Percentiles rank a stretch among this genome's conserved stretches.
These are phyloP conservation scores for Beta vulgaris DNA, from an alignment of 148 eudicot species.

Conservation along the genomic window DNA sequence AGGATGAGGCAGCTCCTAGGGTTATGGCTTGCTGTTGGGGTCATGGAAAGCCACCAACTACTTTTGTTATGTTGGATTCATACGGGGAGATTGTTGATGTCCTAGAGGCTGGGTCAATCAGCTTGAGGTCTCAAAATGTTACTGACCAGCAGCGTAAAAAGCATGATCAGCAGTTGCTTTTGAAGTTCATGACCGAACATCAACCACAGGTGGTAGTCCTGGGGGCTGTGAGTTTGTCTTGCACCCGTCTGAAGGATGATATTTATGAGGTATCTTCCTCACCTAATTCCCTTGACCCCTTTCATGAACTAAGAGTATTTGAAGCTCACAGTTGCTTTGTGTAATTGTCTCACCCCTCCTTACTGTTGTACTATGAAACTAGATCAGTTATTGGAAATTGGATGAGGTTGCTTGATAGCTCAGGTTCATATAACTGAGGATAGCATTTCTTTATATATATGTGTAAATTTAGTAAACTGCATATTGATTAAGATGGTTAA, in stretches of 20 bases:
- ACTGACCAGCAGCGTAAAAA: constrained; percentile 87
- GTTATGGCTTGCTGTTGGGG: constrained; percentile 99
- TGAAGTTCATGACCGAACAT: constrained; percentile 88
- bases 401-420: neutral
- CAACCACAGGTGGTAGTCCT: constrained; percentile 93
- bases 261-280: constrained; percentile 70
- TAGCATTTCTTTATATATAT: neutral
- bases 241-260: constrained; percentile 83
- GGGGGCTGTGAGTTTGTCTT: constrained; percentile 86
- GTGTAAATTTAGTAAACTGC: neutral
- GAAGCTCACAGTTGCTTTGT: neutral
- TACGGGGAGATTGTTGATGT: constrained; percentile 90
- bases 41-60: constrained; percentile 81
- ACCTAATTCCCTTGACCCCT: neutral
- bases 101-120: constrained; percentile 72
- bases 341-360: too few species aligned
- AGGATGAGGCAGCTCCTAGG: constrained; percentile 89
- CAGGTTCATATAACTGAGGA: neutral
- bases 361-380: neutral
- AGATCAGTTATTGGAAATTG: neutral
- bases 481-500: neutral
- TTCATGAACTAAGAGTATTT: too few species aligned
- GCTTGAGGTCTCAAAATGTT: constrained; percentile 60
- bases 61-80: constrained; percentile 96
- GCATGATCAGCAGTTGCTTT: constrained; percentile 78